Conservation (phyloP, 371 early-diverging fungal species). For the Mycotypha africana region DNA sequence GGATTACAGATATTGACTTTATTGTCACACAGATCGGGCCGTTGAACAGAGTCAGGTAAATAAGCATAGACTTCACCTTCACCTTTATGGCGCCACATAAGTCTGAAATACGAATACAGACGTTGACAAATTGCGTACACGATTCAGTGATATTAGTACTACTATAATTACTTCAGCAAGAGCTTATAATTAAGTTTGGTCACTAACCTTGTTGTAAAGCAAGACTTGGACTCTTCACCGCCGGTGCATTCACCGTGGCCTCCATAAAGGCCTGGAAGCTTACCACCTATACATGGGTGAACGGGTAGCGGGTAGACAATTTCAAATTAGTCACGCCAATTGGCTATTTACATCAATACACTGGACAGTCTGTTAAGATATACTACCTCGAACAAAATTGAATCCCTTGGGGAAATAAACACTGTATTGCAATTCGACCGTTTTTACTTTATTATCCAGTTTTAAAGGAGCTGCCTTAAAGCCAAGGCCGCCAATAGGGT, state of each 20-base stretch:
- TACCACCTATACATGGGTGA: constrained; percentile 30
- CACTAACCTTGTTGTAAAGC: constrained; percentile 50
- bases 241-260: constrained; percentile 54
- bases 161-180: not conserved
- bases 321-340: too few species aligned
- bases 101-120: constrained; percentile 26
- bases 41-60: constrained; percentile 43
- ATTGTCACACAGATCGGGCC: constrained; percentile 32
- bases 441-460: constrained; percentile 17
- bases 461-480: constrained; percentile 12
- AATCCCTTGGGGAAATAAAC: constrained; percentile 50
- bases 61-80: constrained; percentile 63
- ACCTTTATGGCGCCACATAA: constrained; percentile 59
- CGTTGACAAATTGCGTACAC: not conserved
- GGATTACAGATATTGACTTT: constrained; percentile 50
- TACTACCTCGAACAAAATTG: constrained; percentile 46
- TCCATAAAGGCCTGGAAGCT: constrained; percentile 56
- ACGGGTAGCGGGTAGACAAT: too few species aligned
- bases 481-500: constrained; percentile 15
- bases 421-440: constrained; percentile 37
- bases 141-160: constrained; percentile 2
- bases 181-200: too few species aligned
- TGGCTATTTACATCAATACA: not conserved
- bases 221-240: constrained; percentile 45
- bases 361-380: not conserved